Evolutionary conservation across 257 asterid genomes (phyloP).

Genomic region (Scutellaria baicalensis): DNA sequence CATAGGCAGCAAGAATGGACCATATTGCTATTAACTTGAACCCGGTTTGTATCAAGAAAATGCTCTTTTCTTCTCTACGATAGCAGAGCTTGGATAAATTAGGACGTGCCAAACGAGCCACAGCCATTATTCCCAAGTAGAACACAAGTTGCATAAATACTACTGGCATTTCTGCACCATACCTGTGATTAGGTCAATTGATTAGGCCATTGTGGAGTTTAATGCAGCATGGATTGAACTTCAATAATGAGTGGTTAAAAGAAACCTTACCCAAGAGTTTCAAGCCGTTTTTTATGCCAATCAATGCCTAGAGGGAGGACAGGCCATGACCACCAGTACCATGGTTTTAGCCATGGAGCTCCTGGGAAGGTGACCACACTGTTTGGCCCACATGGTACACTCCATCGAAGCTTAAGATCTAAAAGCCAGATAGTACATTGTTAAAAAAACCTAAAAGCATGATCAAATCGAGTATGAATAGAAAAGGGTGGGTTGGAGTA

Average conservation of each 20-base stretch:
- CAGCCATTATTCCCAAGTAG: conserved; percentile 56
- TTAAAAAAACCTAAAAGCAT: neutral
- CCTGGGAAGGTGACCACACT: conserved; percentile 89
- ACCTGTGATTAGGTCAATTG: conserved; percentile 27
- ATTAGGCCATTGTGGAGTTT: neutral
- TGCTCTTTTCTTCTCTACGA: conserved; percentile 64
- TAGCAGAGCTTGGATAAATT: conserved; percentile 64
- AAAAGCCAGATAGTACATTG: neutral
- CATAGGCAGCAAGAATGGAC: conserved; percentile 65
- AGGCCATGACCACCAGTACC: conserved; percentile 99
- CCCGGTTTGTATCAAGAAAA: conserved; percentile 46
- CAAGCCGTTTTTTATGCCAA: conserved; percentile 69
- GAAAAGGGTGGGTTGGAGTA: no score
- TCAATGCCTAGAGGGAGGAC: conserved; percentile 81
- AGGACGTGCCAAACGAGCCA: conserved; percentile 75
- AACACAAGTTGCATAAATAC: conserved; percentile 46
- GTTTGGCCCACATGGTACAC: conserved; percentile 87
- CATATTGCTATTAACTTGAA: conserved; percentile 63
- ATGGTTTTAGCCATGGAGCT: conserved; percentile 85
- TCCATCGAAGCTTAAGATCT: conserved; percentile 88
- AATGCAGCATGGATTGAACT: neutral
- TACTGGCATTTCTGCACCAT: conserved; percentile 57
- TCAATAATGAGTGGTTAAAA: neutral
- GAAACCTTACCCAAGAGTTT: conserved; percentile 64
- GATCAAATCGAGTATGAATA: neutral